Base-by-base conservation (phyloP, 305 asterid genomes). In the Fraxinus albicans region DNA sequence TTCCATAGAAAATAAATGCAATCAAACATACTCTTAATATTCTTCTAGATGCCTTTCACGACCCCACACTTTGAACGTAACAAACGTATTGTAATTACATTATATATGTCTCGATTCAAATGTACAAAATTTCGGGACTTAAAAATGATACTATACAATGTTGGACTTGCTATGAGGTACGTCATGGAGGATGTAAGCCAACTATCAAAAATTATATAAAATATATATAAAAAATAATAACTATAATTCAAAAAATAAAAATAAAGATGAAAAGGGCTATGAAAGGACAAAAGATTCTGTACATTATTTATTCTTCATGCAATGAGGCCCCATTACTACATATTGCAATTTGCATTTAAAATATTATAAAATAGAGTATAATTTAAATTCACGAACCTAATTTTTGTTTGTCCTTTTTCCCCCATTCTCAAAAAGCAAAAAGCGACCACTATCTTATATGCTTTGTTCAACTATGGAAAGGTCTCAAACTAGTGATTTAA, bases 221-320 rank as follows among this genome's bases (percentile, higher is more conserved):
- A 38, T 6, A 38, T 6, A 38, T 29, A 29, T 29, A 31, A 40
- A 1, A 12, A 15, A 50, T 5, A 6, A 58, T 19, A 58, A 21
- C 25, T 58, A 58, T 19, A 58, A n/a, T 55, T 6, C 27, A 58
- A 58, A 58, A 58, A 58, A 19, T n/a, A 58, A 58, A 58, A 55
- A 3, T n/a, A 58, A 58, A 58, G 4, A 3, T 53, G 25, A n/a
- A 53, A 53, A n/a, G 8, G 65, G 33, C 2, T 1, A 60, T 60
- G 31, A 69, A 69, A 69, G 75, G 36, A 69, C 75, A 69, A 69
- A 29, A 69, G n/a, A 69, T 69, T 69, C 38, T 69, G 19, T 69
- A 35, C 31, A 67, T 3, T 25, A 27, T 27, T 29, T 69, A 69
- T 69, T 69, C 75, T 29, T 69, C 75, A 69, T 29, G 75, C 9